Conservation (phyloP, 2,329 filamentous ascomycete genomes). For the Ploettnerulaceae sp. region DNA sequence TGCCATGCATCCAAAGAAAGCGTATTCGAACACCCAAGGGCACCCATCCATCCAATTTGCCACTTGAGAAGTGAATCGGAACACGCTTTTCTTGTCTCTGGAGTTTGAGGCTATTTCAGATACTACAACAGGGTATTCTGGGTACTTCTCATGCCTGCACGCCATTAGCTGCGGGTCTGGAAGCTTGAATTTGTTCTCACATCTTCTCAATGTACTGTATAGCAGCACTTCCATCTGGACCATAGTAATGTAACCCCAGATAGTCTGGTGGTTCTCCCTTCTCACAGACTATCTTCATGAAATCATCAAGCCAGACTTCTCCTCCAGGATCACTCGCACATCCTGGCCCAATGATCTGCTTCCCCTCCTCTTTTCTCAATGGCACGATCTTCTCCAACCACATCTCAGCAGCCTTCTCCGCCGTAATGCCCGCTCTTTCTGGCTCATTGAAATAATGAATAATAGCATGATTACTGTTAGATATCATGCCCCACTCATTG, state of each 20-base stretch:
- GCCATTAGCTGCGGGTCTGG: not conserved
- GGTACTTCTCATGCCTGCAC: slow-evolving; percentile 31
- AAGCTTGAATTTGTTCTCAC: slow-evolving; percentile 21
- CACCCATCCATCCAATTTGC: slow-evolving; percentile 41
- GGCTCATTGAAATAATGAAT: slow-evolving; percentile 45
- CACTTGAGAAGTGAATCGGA: slow-evolving; percentile 37
- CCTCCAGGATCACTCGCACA: slow-evolving; percentile 38
- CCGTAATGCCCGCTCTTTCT: slow-evolving; percentile 36
- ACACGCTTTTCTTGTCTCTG: slow-evolving; percentile 36
- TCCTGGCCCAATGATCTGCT: slow-evolving; percentile 38
- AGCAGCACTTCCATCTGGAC: slow-evolving; percentile 33
- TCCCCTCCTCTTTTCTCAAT: slow-evolving; percentile 32
- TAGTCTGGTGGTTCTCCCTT: slow-evolving; percentile 38
- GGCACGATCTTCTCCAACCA: slow-evolving; percentile 39
- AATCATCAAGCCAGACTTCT: slow-evolving; percentile 39
- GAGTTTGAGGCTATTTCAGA: slow-evolving; percentile 41
- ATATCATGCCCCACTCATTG: slow-evolving; percentile 37
- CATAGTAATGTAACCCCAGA: slow-evolving; percentile 43
- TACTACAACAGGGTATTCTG: slow-evolving; percentile 36
- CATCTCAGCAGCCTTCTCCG: slow-evolving; percentile 36
- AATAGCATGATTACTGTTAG: slow-evolving; percentile 31
- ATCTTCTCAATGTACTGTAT: slow-evolving; percentile 36
- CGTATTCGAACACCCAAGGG: slow-evolving; percentile 41
- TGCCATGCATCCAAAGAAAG: slow-evolving; percentile 42
- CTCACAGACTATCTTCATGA: slow-evolving; percentile 36